These are phyloP conservation scores for Cyclocybe cylindracea DNA, from an alignment of 768 basidiomycete species.

Conservation along the genomic window DNA sequence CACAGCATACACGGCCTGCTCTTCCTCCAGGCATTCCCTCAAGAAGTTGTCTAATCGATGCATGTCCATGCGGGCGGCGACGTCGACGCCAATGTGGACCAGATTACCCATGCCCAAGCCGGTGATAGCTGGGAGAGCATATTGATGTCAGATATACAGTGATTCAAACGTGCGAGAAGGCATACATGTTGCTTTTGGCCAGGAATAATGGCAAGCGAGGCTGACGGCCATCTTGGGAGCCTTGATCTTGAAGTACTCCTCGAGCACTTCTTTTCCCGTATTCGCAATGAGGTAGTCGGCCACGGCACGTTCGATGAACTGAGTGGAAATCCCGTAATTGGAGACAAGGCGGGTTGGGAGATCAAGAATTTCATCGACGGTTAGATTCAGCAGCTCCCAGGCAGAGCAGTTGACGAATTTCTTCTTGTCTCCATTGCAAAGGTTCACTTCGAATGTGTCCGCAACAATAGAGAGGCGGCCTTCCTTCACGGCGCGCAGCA, in stretches of 20 bases:
- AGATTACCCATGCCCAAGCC: conserved; percentile 44
- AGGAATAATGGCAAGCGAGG: conserved; percentile 37
- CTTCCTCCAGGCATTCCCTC: conserved; percentile 26
- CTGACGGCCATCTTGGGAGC: no score
- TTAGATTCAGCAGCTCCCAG: conserved; percentile 46
- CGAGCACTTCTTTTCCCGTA: conserved; percentile 31
- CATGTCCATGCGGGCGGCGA: conserved; percentile 34
- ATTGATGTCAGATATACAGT: neutral
- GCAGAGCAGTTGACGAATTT: conserved; percentile 24
- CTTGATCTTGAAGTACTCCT: conserved; percentile 17
- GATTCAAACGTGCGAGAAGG: neutral
- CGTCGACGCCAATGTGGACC: conserved; percentile 34
- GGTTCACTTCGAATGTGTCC: conserved; percentile 26
- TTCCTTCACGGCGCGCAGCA: conserved; percentile 29
- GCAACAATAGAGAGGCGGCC: conserved; percentile 29
- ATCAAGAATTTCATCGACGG: conserved; percentile 31
- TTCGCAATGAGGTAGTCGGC: conserved; percentile 35
- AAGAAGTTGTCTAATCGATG: conserved; percentile 24
- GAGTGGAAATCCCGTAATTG: conserved; percentile 35
- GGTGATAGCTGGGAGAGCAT: conserved; percentile 30
- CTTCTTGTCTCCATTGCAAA: conserved; percentile 14
- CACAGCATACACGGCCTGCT: conserved; percentile 36
- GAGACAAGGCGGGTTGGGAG: conserved; percentile 32
- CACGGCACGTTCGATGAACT: conserved; percentile 29
- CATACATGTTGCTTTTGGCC: conserved; percentile 49